Evolutionary conservation across 2,329 filamentous ascomycete genomes (phyloP).

Genomic region (Parafenestella ontariensis): DNA sequence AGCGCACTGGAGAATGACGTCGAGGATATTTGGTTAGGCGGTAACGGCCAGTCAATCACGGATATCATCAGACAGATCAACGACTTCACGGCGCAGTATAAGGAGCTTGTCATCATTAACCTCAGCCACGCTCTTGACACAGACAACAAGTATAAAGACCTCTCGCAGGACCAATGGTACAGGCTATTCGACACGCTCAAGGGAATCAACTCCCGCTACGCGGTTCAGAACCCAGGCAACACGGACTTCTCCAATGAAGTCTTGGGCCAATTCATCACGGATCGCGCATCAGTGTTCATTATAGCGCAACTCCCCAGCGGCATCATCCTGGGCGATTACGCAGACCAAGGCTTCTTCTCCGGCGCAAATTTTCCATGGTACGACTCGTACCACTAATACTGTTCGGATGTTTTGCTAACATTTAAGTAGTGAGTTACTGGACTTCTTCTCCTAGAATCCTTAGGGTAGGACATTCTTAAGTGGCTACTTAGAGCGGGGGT

Average conservation of each 20-base stretch:
- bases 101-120: conserved; percentile 57
- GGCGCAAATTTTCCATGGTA: conserved; percentile 37
- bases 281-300: conserved; percentile 47
- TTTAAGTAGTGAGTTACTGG: background rate
- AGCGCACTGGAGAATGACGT: conserved; percentile 31
- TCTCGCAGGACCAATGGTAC: conserved; percentile 51
- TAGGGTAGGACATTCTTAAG: background rate
- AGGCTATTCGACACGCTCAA: conserved; percentile 54
- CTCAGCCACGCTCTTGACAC: conserved; percentile 56
- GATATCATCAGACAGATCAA: conserved; percentile 56
- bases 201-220: conserved; percentile 51
- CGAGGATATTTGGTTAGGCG: conserved; percentile 51
- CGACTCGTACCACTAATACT: background rate
- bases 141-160: conserved; percentile 47
- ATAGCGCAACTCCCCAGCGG: conserved; percentile 40
- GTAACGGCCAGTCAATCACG: conserved; percentile 54
- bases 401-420: background rate
- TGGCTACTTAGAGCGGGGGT: too few species aligned
- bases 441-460: background rate
- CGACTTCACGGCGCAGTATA: conserved; percentile 53
- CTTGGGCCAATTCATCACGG: conserved; percentile 48
- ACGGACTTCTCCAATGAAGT: conserved; percentile 42
- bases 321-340: conserved; percentile 39
- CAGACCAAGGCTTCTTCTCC: conserved; percentile 46
- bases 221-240: conserved; percentile 25